Evolutionary conservation across 176 grass and related monocot genomes (phyloP).

Genomic region (Aegilops tauschii): DNA sequence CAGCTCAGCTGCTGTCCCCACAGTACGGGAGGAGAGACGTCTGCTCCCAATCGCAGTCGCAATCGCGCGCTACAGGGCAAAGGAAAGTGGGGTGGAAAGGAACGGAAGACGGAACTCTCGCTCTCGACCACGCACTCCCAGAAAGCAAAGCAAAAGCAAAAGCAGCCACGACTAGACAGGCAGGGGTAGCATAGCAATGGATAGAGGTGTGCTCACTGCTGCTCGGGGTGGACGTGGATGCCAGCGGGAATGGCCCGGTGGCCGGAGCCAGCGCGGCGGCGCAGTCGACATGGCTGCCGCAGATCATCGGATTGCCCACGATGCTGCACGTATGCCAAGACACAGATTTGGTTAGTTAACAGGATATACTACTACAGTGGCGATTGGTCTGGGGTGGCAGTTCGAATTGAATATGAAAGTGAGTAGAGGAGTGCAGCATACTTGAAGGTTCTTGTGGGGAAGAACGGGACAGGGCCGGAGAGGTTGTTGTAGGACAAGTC

Average conservation of each 20-base stretch:
- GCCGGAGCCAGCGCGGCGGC: slow-evolving; percentile 44
- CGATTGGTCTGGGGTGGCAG: too few relatives aligned
- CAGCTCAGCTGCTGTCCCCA: not conserved
- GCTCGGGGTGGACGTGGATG: slow-evolving; percentile 35
- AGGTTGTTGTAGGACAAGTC: slow-evolving; percentile 98
- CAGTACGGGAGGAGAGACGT: not conserved
- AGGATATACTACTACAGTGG: too few relatives aligned
- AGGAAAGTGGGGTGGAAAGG: not conserved
- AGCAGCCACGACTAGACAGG: slow-evolving; percentile 3
- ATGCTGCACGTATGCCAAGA: slow-evolving; percentile 41
- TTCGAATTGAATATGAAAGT: too few relatives aligned
- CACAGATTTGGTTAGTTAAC: too few relatives aligned
- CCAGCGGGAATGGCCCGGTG: slow-evolving; percentile 56
- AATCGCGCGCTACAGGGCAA: not conserved
- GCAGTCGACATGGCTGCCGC: slow-evolving; percentile 63
- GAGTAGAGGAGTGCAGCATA: not conserved
- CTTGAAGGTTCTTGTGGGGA: slow-evolving; percentile 90
- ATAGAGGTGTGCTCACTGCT: slow-evolving; percentile 36
- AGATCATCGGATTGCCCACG: slow-evolving; percentile 88
- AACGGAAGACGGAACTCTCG: not conserved
- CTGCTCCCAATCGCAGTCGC: not conserved
- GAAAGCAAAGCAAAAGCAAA: not conserved
- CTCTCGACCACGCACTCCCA: not conserved
- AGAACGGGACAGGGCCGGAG: slow-evolving; percentile 62
- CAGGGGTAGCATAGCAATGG: not conserved